phyloP scores from a whole-genome alignment of 2,329 filamentous ascomycete species.

The Coniochaeta sp. region DNA sequence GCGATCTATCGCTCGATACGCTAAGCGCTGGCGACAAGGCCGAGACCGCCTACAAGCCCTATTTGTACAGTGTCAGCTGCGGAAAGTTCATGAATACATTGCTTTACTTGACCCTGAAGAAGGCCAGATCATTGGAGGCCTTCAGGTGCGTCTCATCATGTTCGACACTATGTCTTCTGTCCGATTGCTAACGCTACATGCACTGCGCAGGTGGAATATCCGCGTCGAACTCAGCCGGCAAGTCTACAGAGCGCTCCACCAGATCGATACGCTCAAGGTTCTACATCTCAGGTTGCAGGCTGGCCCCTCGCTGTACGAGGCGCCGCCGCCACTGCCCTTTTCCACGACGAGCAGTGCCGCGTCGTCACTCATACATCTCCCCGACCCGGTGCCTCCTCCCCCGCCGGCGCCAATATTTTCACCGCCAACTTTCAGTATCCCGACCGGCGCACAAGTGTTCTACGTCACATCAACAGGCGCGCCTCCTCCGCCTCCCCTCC shows the following conservation, averaged over 20 bases:
- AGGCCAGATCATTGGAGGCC: constrained; percentile 44
- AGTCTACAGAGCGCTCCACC: constrained; percentile 49
- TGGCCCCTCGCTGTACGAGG: constrained; percentile 46
- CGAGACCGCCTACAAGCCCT: constrained; percentile 45
- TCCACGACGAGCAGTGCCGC: constrained; percentile 9
- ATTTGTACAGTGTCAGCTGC: constrained; percentile 46
- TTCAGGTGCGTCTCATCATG: constrained; percentile 37
- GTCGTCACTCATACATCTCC: constrained; percentile 11
- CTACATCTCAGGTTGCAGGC: constrained; percentile 52
- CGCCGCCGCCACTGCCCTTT: constrained; percentile 38
- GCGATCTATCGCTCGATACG: constrained; percentile 48
- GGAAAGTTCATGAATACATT: constrained; percentile 59
- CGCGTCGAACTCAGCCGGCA: constrained; percentile 53
- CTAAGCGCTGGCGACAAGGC: constrained; percentile 42
- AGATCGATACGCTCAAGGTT: constrained; percentile 41
- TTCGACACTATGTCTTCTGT: not conserved
- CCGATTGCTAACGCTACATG: constrained; percentile 3
- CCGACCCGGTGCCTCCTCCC: constrained; percentile 11
- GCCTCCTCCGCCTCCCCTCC: constrained; percentile 20
- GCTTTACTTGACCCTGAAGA: constrained; percentile 47
- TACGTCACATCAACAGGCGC: constrained; percentile 18
- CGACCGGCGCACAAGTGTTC: constrained; percentile 10
- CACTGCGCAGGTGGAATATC: constrained; percentile 48
- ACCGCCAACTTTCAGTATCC: constrained; percentile 7
- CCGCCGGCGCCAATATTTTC: constrained; percentile 5